These are phyloP conservation scores for Jackrogersella multiformis DNA, from an alignment of 495 filamentous ascomycete species.

Conservation along the genomic window DNA sequence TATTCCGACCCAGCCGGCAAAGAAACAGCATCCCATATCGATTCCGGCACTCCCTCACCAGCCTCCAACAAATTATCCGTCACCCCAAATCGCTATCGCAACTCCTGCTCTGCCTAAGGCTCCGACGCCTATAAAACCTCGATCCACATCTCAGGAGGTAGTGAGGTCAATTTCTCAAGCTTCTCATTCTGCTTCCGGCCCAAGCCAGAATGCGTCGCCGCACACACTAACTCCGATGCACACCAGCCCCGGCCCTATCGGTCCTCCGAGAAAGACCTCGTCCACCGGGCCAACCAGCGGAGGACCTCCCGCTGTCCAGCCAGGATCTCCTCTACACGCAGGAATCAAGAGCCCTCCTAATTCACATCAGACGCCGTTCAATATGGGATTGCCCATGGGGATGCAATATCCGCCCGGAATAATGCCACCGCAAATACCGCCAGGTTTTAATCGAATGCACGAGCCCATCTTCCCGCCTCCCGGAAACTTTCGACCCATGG, in stretches of 20 bases:
- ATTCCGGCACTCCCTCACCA: constrained; percentile 62
- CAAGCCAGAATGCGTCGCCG: constrained; percentile 74
- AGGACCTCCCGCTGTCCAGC: constrained; percentile 33
- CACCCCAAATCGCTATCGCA: constrained; percentile 79
- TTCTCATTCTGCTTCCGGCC: constrained; percentile 57
- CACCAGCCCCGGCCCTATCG: constrained; percentile 63
- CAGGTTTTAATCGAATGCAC: constrained; percentile 60
- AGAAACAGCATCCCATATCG: constrained; percentile 61
- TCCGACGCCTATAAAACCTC: constrained; percentile 76
- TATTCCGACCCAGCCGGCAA: constrained; percentile 56
- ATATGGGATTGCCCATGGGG: constrained; percentile 47
- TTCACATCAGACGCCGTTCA: constrained; percentile 50
- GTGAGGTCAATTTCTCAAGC: constrained; percentile 74
- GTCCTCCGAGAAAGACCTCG: constrained; percentile 55
- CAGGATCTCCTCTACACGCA: constrained; percentile 53
- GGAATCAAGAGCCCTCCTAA: constrained; percentile 57
- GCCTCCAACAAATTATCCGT: constrained; percentile 61
- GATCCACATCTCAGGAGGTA: constrained; percentile 84
- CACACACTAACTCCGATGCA: constrained; percentile 65
- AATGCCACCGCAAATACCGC: constrained; percentile 49
- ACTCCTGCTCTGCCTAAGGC: constrained; percentile 86
- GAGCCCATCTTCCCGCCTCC: constrained; percentile 63
- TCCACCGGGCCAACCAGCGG: constrained; percentile 40
- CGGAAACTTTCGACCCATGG: constrained; percentile 67
- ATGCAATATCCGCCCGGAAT: constrained; percentile 69